Evolutionary conservation across 305 asterid genomes (phyloP).

Genomic region (Fraxinus ornus): DNA sequence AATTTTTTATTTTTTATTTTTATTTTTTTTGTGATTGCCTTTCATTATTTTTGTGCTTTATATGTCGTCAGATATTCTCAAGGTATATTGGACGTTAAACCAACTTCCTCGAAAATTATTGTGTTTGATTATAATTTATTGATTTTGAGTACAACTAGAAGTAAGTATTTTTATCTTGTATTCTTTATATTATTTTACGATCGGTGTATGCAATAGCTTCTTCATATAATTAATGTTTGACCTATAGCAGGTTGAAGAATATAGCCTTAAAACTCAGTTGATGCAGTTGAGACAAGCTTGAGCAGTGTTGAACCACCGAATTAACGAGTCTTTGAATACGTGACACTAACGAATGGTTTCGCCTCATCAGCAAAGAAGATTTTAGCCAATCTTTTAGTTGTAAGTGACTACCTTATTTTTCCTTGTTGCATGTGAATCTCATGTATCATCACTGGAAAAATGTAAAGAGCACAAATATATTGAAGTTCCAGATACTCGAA

Average conservation of each 20-base stretch:
- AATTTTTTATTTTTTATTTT: no score
- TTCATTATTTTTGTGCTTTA: neutral
- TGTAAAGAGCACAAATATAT: neutral
- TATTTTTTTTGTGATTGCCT: neutral
- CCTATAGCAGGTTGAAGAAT: neutral
- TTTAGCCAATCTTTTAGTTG: neutral
- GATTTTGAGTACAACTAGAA: neutral
- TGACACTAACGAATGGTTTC: neutral
- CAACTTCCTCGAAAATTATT: neutral
- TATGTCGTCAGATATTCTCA: neutral
- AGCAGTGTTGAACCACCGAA: neutral
- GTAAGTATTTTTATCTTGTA: neutral
- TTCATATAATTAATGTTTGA: neutral
- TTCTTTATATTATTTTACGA: neutral
- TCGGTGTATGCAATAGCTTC: neutral
- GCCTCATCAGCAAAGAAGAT: neutral
- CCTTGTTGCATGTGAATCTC: conserved; percentile 11
- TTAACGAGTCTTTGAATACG: neutral
- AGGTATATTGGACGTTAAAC: neutral
- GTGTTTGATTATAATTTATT: neutral
- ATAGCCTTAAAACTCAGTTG: neutral
- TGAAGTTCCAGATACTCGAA: neutral
- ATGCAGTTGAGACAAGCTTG: neutral
- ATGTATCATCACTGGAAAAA: conserved; percentile 17
- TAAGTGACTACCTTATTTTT: neutral